Percentiles rank a stretch among this genome's conserved stretches.
These are phyloP conservation scores for Kazachstania taianensis DNA, from an alignment of 805 yeast species.

Conservation along the genomic window DNA sequence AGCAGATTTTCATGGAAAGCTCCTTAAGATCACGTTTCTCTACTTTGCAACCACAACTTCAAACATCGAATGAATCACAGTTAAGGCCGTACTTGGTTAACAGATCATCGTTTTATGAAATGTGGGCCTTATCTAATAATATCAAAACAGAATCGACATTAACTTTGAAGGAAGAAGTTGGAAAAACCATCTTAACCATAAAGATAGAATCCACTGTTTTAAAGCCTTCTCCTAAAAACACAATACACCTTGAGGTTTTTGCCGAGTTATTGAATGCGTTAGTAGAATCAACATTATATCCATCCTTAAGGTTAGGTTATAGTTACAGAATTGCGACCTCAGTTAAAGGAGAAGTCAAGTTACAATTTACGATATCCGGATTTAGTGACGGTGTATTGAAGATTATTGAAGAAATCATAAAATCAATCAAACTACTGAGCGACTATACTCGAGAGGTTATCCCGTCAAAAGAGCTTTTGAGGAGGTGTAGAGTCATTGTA, in stretches of 20 bases:
- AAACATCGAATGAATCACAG: constrained; percentile 17
- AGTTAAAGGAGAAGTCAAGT: constrained; percentile 41
- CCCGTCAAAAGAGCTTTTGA: constrained; percentile 30
- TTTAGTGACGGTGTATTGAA: constrained; percentile 32
- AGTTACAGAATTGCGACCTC: constrained; percentile 50
- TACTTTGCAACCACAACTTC: constrained; percentile 28
- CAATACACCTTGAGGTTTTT: constrained; percentile 45
- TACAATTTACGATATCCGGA: constrained; percentile 47
- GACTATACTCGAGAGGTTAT: constrained; percentile 8
- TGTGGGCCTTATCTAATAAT: constrained; percentile 34
- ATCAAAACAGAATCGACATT: neutral
- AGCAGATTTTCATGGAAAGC: constrained; percentile 7
- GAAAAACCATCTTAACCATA: constrained; percentile 30
- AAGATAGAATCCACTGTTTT: constrained; percentile 33
- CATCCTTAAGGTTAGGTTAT: constrained; percentile 45
- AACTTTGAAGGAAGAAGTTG: neutral
- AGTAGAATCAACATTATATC: constrained; percentile 38
- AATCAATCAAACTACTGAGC: constrained; percentile 17
- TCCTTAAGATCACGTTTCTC: constrained; percentile 21
- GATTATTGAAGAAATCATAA: constrained; percentile 30
- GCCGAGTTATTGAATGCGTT: constrained; percentile 37
- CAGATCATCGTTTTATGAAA: constrained; percentile 31
- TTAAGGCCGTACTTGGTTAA: constrained; percentile 31
- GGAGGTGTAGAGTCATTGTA: constrained; percentile 38
- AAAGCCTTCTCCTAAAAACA: constrained; percentile 29